phyloP scores from a whole-genome alignment of 2,329 filamentous ascomycete genomes.

The Dothideomycetidae sp. region DNA sequence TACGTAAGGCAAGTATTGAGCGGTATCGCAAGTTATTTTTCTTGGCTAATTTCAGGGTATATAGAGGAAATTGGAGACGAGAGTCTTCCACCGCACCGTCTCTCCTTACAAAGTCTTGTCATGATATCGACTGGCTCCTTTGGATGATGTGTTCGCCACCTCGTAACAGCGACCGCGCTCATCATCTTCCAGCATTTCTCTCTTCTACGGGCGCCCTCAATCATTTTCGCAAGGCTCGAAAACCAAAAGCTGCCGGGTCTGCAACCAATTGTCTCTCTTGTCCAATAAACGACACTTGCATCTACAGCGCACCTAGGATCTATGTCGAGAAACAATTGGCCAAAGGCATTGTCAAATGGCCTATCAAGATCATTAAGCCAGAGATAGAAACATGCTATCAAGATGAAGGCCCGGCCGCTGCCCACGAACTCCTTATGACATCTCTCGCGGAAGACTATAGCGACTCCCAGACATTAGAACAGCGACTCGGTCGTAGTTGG shows the following conservation, averaged over 20 bases:
- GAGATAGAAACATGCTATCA: constrained; percentile 69
- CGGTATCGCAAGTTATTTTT: background rate
- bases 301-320: constrained; percentile 72
- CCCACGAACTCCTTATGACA: constrained; percentile 35
- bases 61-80: constrained; percentile 79
- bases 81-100: constrained; percentile 63
- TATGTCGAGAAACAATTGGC: constrained; percentile 59
- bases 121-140: constrained; percentile 84
- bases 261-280: constrained; percentile 85
- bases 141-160: constrained; percentile 76
- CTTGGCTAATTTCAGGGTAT: background rate
- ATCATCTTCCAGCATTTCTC: constrained; percentile 64
- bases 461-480: constrained; percentile 32
- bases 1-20: constrained; percentile 50
- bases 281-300: constrained; percentile 57
- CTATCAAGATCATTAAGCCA: constrained; percentile 74
- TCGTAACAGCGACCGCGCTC: constrained; percentile 22
- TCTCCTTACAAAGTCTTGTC: constrained; percentile 86
- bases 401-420: constrained; percentile 32
- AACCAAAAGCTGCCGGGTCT: constrained; percentile 56
- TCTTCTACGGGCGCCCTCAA: constrained; percentile 63
- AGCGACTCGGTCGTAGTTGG: constrained; percentile 45
- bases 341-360: constrained; percentile 60
- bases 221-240: constrained; percentile 61
- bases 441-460: constrained; percentile 42